A percentile compares a stretch with the other conserved stretches of the same genome.
phyloP scores from a whole-genome alignment of 164 flowering plant species.

The Tetracentron sinense region DNA sequence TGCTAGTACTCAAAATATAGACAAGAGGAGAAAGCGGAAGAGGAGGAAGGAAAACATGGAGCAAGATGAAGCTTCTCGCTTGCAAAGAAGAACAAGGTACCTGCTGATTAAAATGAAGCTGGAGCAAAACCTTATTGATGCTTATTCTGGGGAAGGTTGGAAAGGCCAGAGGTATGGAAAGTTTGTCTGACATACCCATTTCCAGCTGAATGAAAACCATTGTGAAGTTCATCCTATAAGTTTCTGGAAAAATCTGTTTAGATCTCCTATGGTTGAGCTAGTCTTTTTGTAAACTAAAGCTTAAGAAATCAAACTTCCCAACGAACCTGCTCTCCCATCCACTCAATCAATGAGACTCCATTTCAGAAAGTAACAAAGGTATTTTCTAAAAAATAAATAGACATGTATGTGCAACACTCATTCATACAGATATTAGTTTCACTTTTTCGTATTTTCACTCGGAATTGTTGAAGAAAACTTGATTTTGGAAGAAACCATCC shows the following conservation, averaged over 20 bases:
- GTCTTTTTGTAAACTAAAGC: too few relatives aligned
- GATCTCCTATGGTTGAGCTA: neutral
- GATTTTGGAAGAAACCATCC: too few relatives aligned
- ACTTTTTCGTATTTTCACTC: too few relatives aligned
- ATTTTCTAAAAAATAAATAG: neutral
- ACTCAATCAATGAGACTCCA: neutral
- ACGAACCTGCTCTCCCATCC: too few relatives aligned
- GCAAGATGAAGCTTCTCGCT: slow-evolving; percentile 71
- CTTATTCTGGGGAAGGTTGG: slow-evolving; percentile 97
- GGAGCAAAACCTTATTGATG: slow-evolving; percentile 95
- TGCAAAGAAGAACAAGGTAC: slow-evolving; percentile 84
- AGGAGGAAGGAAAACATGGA: slow-evolving; percentile 40
- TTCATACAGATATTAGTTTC: too few relatives aligned
- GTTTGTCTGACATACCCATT: neutral
- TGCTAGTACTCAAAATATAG: slow-evolving; percentile 21
- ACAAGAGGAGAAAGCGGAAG: slow-evolving; percentile 42
- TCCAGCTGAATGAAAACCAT: neutral
- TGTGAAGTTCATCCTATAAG: neutral
- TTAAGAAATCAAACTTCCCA: too few relatives aligned
- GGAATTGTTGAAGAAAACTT: too few relatives aligned
- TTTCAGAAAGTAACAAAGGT: too few relatives aligned
- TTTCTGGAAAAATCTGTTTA: neutral
- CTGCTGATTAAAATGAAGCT: slow-evolving; percentile 80
- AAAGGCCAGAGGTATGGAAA: slow-evolving; percentile 86
- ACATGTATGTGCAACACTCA: neutral